Evolutionary conservation across 140 eudicot genomes (phyloP), one percentile per base, ranked within the genome.

Genomic region (Ambrosia hybrid): DNA sequence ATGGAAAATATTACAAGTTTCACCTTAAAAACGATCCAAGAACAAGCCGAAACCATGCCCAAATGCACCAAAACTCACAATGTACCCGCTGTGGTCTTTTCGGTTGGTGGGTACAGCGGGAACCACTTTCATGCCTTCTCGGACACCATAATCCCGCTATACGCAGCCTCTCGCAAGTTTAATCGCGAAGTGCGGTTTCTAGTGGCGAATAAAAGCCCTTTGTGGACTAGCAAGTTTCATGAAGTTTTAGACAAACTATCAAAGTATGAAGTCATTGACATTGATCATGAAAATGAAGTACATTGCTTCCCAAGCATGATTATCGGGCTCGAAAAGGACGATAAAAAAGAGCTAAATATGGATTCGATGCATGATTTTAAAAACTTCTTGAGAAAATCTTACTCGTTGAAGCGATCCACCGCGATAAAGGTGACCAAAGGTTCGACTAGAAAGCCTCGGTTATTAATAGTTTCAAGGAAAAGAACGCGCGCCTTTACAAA

Each of bases 271-370:
- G 39, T 69, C 26, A 68, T 91, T 5, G 84, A 85, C 68, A 75
- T 88, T 13, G 86, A 82, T 65, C 45, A 57, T 2, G 85, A 88
- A 12, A 51, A 81, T 2, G 81, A 76, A 12, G 82, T 83, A 2
- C 88, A 83, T 67, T 91, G 97, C 69, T 91, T 88, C 68, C 72
- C 84, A 6, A 81, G 79, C n/a, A 76, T 85, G 79, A 73, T 84
- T 14, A 72, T 85, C 15, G 97, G 97, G 66, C 84, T 90, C 7
- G 81, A 62, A 66, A 77, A 77, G 59, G 60, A 77, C 37, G 65
- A 51, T 17, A 70, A 61, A 6, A 71, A 80, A 51, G 87, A 83
- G 76, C 69, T 85, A 48, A 37, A 73, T 76, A 71, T 77, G 6
- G 76, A 85, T 65, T 53, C 86, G 0, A 70, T 84, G 72, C 73